Evolutionary conservation across 2,329 filamentous ascomycete genomes (phyloP), one percentile per base, ranked within the genome.

Genomic region (Aulographum hederae): DNA sequence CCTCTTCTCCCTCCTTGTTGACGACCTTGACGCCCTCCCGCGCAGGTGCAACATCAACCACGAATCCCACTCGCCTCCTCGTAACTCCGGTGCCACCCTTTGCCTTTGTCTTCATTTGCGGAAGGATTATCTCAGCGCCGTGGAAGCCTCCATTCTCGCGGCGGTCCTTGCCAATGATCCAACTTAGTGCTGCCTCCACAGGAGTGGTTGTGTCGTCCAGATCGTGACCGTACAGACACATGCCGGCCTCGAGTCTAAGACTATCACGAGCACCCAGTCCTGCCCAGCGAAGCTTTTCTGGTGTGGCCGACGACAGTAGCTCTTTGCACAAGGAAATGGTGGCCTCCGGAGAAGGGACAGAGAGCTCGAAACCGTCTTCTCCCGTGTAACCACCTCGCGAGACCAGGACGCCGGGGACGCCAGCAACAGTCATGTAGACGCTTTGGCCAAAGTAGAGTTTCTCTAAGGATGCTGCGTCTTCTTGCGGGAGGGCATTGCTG

Each of bases 141-240:
- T 92, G 76, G 63, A 93, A 98, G n/a, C 72, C 72, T 10, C 75
- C 74, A 4, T 58, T 57, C 15, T 67, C 58, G 33, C 75, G 75
- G 13, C 86, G 72, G 34, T 76, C 70, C 48, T 82, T 84, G 40
- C 78, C 75, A 37, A 98, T 74, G 46, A 94, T 69, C 86, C 89
- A 98, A 37, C 63, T 63, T 0, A 81, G 56, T 2, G 61, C 64
- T 2, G 67, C 75, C 47, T 73, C 68, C 4, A 77, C 71, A 1
- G 76, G 75, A 2, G 76, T 79, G 8, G 69, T 77, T 0, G 60
- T 61, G 35, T 93, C 86, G 51, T 91, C 74, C 23, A 98, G 69
- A 53, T 98, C 89, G 57, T 95, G 82, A n/a, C 89, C 89, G 58
- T 98, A 98, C n/a, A 98, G 67, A 55, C 89, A 98, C 86, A 98